Evolutionary conservation across 495 filamentous ascomycete species (phyloP), one percentile per base, ranked within the genome.

Genomic region (Halenospora varia): DNA sequence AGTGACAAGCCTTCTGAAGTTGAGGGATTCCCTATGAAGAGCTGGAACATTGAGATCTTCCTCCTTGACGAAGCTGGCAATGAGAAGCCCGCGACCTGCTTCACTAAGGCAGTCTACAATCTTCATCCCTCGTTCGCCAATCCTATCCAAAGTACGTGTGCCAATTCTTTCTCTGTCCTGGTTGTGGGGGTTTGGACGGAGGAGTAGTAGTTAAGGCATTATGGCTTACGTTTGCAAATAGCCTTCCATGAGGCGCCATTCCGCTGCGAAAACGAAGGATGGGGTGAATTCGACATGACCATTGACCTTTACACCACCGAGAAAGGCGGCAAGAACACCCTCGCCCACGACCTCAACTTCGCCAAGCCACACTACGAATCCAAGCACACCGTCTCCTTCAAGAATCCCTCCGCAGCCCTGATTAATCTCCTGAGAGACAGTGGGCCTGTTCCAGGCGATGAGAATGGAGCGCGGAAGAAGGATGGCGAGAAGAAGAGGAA

Each of bases 241-340:
- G 90, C 83, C 6, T 82, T 93, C 77, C 86, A 84, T 65, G 85
- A 85, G 39, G 86, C 90, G 0, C 94, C 94, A 0, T 99, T 97
- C 77, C 81, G 82, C 22, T 94, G 96, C 69, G 74, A 82, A 52
- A 95, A 99, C 71, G 87, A 95, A 71, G 95, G 95, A 64, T 99
- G 95, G 95, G 95, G 95, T 66, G 95, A 99, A 73, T 99, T 99
- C 67, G 95, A 97, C 66, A 93, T 97, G 89, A 76, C 79, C 23
- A 93, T 97, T 60, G 79, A 87, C 51, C 77, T 96, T 25, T 85
- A 81, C 62, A 84, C 83, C n/a, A 83, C 87, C 22, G 90, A 96
- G 72, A 91, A 91, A 73, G 84, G 84, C 18, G 92, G 92, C 58
- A 91, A 96, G 49, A 85, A 88, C 64, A 76, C 79, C 19, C 75